Conservation (phyloP, 805 yeast genomes). For the Brettanomyces bruxellensis region DNA sequence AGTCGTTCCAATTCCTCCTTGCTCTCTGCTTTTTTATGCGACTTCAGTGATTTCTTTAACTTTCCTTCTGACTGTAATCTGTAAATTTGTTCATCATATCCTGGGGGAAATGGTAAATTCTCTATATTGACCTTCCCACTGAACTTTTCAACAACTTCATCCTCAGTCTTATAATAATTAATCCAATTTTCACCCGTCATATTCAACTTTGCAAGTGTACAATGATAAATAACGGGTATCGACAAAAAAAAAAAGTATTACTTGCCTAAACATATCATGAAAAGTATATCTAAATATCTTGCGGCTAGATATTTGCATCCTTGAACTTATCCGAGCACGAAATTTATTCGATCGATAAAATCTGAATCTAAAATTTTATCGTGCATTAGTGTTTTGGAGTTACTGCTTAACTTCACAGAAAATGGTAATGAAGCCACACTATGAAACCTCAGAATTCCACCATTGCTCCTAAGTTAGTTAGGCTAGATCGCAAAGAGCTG, state of each 20-base stretch:
- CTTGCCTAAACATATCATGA: too few species aligned
- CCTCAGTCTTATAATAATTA: constrained; percentile 5
- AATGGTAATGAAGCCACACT: not conserved
- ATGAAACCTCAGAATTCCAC: not conserved
- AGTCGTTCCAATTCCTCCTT: constrained; percentile 26
- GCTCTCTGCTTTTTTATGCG: constrained; percentile 17
- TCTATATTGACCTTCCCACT: constrained; percentile 1
- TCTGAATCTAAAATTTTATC: too few species aligned
- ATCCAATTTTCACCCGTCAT: constrained; percentile 2
- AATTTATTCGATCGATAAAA: too few species aligned
- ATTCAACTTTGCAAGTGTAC: too few species aligned
- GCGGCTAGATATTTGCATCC: too few species aligned
- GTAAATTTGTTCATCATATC: constrained; percentile 10
- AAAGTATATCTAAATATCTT: too few species aligned
- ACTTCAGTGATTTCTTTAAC: not conserved
- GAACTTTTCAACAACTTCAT: not conserved
- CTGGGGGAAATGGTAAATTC: constrained; percentile 12
- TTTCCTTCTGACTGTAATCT: constrained; percentile 6
- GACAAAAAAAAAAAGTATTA: too few species aligned
- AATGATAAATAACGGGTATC: too few species aligned
- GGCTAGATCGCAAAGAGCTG: constrained; percentile 25
- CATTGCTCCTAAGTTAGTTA: not conserved
- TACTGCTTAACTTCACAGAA: too few species aligned
- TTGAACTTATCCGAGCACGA: too few species aligned
- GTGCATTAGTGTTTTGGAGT: too few species aligned